Conservation (phyloP, 768 basidiomycete species). For the Suillus tomentosus region DNA sequence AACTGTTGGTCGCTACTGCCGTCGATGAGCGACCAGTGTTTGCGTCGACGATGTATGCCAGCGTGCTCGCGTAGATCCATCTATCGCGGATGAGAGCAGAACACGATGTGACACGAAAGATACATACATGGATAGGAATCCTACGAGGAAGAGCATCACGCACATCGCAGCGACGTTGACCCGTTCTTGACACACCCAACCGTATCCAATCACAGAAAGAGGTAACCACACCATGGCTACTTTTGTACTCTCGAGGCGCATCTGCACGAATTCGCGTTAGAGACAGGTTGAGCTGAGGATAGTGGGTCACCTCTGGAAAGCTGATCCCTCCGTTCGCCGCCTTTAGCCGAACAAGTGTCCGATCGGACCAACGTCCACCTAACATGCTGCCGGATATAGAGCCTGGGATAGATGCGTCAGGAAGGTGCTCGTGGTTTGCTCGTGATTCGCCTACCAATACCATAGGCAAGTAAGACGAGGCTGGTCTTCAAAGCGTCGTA, state of each 20-base stretch:
- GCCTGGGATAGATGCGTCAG: no score
- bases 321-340: background rate
- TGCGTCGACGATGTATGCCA: constrained; percentile 87
- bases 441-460: no score
- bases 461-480: no score
- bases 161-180: constrained; percentile 69
- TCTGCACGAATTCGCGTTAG: constrained; percentile 39
- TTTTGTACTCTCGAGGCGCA: constrained; percentile 69
- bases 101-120: background rate
- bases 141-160: constrained; percentile 68
- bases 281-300: background rate
- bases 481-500: no score
- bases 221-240: constrained; percentile 55
- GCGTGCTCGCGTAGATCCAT: constrained; percentile 62
- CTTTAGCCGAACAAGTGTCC: no score
- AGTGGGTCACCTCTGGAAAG: constrained; percentile 56
- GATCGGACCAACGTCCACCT: no score
- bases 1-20: constrained; percentile 75
- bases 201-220: constrained; percentile 64
- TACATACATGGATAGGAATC: constrained; percentile 69
- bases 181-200: constrained; percentile 69
- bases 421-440: no score
- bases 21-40: constrained; percentile 80
- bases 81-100: constrained; percentile 26
- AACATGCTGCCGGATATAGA: no score